Conservation (phyloP, 2,329 filamentous ascomycete species). For the Penicillium decumbens region DNA sequence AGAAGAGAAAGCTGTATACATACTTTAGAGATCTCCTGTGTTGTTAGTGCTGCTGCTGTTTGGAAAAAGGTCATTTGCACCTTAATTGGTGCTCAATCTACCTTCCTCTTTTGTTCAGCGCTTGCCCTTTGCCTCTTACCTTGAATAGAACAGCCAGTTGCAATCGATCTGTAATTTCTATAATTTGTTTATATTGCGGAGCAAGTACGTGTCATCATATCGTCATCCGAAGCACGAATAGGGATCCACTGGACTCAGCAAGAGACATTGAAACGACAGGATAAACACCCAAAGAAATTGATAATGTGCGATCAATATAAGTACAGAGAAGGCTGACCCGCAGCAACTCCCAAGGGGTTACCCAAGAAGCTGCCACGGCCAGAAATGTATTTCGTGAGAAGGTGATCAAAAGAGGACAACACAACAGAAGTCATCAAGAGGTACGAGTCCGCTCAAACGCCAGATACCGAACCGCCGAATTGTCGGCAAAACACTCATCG, state of each 20-base stretch:
- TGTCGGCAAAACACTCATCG: conserved; percentile 22
- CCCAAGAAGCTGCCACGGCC: conserved; percentile 8
- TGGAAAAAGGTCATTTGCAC: conserved; percentile 25
- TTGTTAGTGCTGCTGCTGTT: conserved; percentile 28
- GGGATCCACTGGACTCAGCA: background rate
- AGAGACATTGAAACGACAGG: background rate
- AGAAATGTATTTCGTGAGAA: conserved; percentile 18
- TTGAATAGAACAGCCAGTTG: background rate
- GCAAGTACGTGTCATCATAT: background rate
- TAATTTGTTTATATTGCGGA: background rate
- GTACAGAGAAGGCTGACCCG: conserved; percentile 26
- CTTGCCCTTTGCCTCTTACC: conserved; percentile 13
- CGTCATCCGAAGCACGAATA: background rate
- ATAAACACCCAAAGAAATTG: conserved; percentile 9
- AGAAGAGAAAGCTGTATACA: conserved; percentile 40
- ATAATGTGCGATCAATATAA: conserved; percentile 25
- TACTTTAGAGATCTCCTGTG: conserved; percentile 34
- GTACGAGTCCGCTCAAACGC: conserved; percentile 27
- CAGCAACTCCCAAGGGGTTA: conserved; percentile 8
- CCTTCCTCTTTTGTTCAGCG: conserved; percentile 18
- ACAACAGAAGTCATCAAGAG: conserved; percentile 23
- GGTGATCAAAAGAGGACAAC: conserved; percentile 3
- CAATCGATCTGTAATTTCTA: background rate
- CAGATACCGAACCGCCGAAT: conserved; percentile 20
- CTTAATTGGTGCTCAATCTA: conserved; percentile 25